phyloP scores from a whole-genome alignment of 192 early-diverging fungal species.

The Coemansia sp. region DNA sequence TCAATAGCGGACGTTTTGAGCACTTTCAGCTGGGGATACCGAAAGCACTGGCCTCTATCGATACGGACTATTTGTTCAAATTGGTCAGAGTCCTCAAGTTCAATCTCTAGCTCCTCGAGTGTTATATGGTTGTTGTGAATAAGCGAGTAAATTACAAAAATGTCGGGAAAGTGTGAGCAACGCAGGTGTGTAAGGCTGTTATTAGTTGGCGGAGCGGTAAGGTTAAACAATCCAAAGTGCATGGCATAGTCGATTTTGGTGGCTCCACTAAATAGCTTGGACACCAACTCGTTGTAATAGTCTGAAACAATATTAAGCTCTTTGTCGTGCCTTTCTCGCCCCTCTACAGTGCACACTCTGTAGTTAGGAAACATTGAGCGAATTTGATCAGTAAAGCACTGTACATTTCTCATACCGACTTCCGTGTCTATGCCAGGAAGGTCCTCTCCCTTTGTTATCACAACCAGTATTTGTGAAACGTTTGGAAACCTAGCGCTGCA shows the following conservation, averaged over 20 bases:
- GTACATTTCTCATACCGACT: not conserved
- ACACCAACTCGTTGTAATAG: slow-evolving; percentile 2
- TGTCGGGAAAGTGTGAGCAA: not conserved
- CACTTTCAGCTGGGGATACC: slow-evolving; percentile 1
- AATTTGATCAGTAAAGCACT: not conserved
- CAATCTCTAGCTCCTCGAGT: not conserved
- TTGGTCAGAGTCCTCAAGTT: not conserved
- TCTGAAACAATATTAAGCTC: not conserved
- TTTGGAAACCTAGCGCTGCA: not conserved
- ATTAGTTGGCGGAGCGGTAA: not conserved
- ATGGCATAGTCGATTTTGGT: not conserved
- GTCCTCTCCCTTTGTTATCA: not conserved
- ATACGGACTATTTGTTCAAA: not conserved
- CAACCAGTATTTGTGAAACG: not conserved
- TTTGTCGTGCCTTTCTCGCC: not conserved
- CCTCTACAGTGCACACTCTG: not conserved
- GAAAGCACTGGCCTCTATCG: not conserved
- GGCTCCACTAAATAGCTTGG: not conserved
- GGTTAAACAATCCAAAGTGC: not conserved
- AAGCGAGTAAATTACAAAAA: not conserved
- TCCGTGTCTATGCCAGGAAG: not conserved
- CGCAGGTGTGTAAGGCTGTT: not conserved
- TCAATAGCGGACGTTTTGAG: not conserved
- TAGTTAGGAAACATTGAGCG: not conserved
- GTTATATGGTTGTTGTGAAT: not conserved